These are phyloP conservation scores for Rhynchospora tenuis DNA, from an alignment of 176 grass and related monocot genomes.

Conservation along the genomic window DNA sequence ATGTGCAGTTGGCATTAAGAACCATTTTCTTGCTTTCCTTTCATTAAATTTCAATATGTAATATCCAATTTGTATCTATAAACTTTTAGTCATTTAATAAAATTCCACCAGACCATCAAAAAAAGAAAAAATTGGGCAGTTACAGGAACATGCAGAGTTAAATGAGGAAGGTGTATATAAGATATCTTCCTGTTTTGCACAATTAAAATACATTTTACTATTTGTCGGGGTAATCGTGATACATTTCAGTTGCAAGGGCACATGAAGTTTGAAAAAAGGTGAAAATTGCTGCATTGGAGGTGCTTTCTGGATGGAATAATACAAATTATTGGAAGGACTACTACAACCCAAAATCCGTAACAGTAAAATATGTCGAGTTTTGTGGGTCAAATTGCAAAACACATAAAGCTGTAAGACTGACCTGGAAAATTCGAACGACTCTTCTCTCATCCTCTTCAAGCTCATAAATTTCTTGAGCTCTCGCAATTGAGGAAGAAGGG, in stretches of 20 bases:
- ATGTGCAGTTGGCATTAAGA: too few relatives aligned
- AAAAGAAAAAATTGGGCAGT: neutral
- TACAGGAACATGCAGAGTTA: neutral
- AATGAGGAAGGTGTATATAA: neutral
- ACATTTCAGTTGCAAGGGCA: neutral
- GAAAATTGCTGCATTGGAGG: neutral
- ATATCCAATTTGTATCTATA: too few relatives aligned
- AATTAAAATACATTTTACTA: neutral
- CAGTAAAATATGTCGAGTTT: neutral
- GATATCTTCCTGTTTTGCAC: neutral
- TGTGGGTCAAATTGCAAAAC: slow-evolving; percentile 3
- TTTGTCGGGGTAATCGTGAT: neutral
- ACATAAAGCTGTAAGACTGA: neutral
- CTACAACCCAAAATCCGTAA: neutral
- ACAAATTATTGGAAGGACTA: too few relatives aligned
- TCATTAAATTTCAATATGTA: too few relatives aligned
- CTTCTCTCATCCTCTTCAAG: slow-evolving; percentile 19
- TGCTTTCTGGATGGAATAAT: neutral
- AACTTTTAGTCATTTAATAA: too few relatives aligned
- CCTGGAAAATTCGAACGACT: slow-evolving; percentile 9
- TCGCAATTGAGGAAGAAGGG: neutral
- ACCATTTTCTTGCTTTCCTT: too few relatives aligned
- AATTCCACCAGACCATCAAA: too few relatives aligned
- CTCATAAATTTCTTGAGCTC: slow-evolving; percentile 19
- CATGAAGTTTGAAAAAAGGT: neutral